Conservation (phyloP, 2,329 filamentous ascomycete genomes). For the Calonectria henricotiae region DNA sequence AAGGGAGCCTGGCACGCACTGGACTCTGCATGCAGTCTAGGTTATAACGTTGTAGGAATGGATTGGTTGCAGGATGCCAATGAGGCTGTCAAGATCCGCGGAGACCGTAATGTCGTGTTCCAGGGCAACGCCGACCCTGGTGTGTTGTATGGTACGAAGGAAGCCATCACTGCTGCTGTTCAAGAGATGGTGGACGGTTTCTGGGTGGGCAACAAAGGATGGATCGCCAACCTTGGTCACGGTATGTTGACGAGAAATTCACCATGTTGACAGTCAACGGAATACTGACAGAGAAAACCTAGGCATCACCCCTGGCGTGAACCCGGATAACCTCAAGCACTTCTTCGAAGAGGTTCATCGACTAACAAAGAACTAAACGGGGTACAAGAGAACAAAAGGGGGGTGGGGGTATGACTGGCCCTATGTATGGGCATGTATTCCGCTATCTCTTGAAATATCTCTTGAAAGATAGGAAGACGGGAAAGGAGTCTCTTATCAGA, state of each 20-base stretch:
- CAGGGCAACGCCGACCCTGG: conserved; percentile 98
- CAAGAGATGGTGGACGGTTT: conserved; percentile 92
- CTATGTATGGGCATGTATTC: neutral
- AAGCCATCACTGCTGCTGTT: conserved; percentile 86
- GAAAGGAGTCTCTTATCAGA: conserved; percentile 27
- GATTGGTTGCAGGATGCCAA: conserved; percentile 96
- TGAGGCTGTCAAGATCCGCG: conserved; percentile 85
- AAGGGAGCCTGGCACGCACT: conserved; percentile 98
- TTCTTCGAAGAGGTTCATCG: conserved; percentile 95
- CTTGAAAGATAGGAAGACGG: conserved; percentile 21
- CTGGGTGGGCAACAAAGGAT: conserved; percentile 84
- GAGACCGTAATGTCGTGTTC: conserved; percentile 81
- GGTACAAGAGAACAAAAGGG: neutral
- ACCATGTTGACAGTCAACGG: neutral
- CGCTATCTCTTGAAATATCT: conserved; percentile 26
- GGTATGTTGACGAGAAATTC: conserved; percentile 71
- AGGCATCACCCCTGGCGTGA: conserved; percentile 95
- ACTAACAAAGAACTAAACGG: conserved; percentile 65
- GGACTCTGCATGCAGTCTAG: conserved; percentile 87
- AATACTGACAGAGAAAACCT: conserved; percentile 38
- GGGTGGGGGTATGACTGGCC: neutral
- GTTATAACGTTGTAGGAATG: conserved; percentile 93
- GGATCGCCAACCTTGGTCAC: conserved; percentile 97
- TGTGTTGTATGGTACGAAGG: conserved; percentile 87
- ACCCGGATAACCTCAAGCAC: conserved; percentile 93